Conservation (phyloP, 2,329 filamentous ascomycete genomes). For the Arachnomyces sp. region DNA sequence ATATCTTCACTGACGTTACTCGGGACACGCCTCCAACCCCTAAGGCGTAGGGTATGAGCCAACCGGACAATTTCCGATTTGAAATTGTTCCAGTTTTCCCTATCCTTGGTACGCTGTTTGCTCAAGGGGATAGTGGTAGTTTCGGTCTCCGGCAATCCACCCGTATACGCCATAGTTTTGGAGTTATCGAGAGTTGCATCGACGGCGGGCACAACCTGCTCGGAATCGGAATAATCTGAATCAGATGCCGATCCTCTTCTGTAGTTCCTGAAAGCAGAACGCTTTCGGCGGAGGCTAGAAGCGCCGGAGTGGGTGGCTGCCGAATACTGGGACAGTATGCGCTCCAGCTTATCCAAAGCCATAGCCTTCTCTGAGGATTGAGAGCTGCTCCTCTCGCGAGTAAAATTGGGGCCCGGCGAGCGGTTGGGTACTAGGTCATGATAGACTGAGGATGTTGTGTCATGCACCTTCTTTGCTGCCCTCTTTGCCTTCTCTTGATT, state of each 20-base stretch:
- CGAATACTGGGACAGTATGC: slow-evolving; percentile 50
- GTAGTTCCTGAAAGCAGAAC: slow-evolving; percentile 28
- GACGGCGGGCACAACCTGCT: slow-evolving; percentile 73
- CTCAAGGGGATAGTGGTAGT: slow-evolving; percentile 27
- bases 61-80: slow-evolving; percentile 88
- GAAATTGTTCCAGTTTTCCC: slow-evolving; percentile 73
- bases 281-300: slow-evolving; percentile 24
- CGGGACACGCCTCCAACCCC: slow-evolving; percentile 81
- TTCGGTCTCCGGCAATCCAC: slow-evolving; percentile 44
- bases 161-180: slow-evolving; percentile 72
- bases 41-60: slow-evolving; percentile 78
- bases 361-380: slow-evolving; percentile 60
- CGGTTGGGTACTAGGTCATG: slow-evolving; percentile 32
- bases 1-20: slow-evolving; percentile 37
- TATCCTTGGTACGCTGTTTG: slow-evolving; percentile 56
- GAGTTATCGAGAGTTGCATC: slow-evolving; percentile 83
- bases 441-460: slow-evolving; percentile 30
- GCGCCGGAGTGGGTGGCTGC: slow-evolving; percentile 15
- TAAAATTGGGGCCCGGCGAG: slow-evolving; percentile 17
- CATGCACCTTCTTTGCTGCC: slow-evolving; percentile 45
- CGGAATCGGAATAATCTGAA: slow-evolving; percentile 76
- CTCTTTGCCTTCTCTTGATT: slow-evolving; percentile 68
- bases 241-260: slow-evolving; percentile 60
- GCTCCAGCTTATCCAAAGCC: slow-evolving; percentile 73
- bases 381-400: slow-evolving; percentile 43